Percentiles rank a stretch among this genome's conserved stretches.
Conservation (phyloP, 768 basidiomycete genomes). For the Tricholomella constricta region DNA sequence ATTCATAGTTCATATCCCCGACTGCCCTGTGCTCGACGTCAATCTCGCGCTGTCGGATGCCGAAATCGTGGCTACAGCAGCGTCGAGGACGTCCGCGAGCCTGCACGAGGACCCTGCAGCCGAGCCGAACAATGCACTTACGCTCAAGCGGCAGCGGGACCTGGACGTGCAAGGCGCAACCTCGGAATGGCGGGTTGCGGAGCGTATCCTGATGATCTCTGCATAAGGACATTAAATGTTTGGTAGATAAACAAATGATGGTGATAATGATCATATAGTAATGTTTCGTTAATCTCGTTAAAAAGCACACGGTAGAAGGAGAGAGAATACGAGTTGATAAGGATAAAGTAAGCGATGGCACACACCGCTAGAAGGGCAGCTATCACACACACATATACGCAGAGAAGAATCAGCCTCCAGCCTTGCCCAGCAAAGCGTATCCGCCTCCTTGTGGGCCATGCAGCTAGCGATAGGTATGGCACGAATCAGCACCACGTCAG, state of each 20-base stretch:
- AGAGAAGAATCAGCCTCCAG: conserved; percentile 27
- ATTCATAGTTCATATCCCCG: conserved; percentile 53
- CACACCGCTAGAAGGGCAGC: background rate
- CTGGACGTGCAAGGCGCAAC: conserved; percentile 63
- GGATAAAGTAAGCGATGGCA: background rate
- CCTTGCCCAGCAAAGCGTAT: conserved; percentile 66
- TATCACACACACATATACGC: background rate
- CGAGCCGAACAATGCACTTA: conserved; percentile 37
- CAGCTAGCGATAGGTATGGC: conserved; percentile 40
- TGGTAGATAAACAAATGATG: background rate
- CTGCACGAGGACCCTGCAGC: conserved; percentile 20
- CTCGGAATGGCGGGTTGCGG: conserved; percentile 69
- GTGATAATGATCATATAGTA: conserved; percentile 12
- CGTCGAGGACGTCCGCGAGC: conserved; percentile 13
- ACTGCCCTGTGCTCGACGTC: conserved; percentile 53
- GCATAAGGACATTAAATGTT: conserved; percentile 25
- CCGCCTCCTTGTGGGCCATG: conserved; percentile 75
- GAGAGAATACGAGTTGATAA: too few species aligned
- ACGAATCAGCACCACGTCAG: background rate
- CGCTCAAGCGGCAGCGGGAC: conserved; percentile 57
- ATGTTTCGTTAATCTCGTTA: conserved; percentile 6
- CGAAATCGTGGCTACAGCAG: conserved; percentile 41
- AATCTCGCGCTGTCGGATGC: conserved; percentile 58
- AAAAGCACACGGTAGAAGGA: background rate
- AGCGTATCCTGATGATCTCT: conserved; percentile 48